These are phyloP conservation scores for Lactarius indigo DNA, from an alignment of 768 basidiomycete species.

Conservation along the genomic window DNA sequence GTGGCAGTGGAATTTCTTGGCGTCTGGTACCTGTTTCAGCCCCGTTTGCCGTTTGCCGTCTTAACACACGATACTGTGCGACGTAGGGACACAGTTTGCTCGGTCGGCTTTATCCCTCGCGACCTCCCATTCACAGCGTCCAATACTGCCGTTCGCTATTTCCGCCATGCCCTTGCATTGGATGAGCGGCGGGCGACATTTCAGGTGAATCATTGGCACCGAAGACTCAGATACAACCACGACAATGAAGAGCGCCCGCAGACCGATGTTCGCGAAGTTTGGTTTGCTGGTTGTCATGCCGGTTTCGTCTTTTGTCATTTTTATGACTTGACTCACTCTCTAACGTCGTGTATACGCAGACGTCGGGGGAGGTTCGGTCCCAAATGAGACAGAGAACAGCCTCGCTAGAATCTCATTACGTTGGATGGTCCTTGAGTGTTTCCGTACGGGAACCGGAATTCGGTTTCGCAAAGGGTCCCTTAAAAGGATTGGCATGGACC, in stretches of 20 bases:
- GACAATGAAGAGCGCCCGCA: slow-evolving; percentile 35
- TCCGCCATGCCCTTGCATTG: slow-evolving; percentile 68
- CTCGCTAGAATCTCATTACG: slow-evolving; percentile 70
- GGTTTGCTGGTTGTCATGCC: slow-evolving; percentile 74
- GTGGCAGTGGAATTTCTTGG: slow-evolving; percentile 71
- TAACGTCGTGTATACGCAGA: slow-evolving; percentile 39
- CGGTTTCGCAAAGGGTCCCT: slow-evolving; percentile 34
- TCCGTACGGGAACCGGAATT: slow-evolving; percentile 47
- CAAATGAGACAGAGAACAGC: slow-evolving; percentile 51
- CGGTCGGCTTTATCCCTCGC: slow-evolving; percentile 62
- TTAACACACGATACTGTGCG: slow-evolving; percentile 16
- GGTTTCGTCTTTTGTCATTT: slow-evolving; percentile 40
- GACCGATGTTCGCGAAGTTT: slow-evolving; percentile 72
- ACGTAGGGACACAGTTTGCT: slow-evolving; percentile 65
- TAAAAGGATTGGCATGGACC: slow-evolving; percentile 33
- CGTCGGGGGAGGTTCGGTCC: slow-evolving; percentile 71
- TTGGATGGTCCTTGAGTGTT: slow-evolving; percentile 49
- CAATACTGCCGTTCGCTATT: slow-evolving; percentile 56
- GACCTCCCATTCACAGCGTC: slow-evolving; percentile 63
- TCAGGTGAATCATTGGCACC: slow-evolving; percentile 33
- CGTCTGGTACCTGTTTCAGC: slow-evolving; percentile 45
- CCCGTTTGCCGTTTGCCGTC: not conserved
- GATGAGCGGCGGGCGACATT: slow-evolving; percentile 67
- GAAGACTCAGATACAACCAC: slow-evolving; percentile 35
- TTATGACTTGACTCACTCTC: not conserved